These are phyloP conservation scores for Volvariella surrecta DNA, from an alignment of 1,284 basidiomycete species.

Conservation along the genomic window DNA sequence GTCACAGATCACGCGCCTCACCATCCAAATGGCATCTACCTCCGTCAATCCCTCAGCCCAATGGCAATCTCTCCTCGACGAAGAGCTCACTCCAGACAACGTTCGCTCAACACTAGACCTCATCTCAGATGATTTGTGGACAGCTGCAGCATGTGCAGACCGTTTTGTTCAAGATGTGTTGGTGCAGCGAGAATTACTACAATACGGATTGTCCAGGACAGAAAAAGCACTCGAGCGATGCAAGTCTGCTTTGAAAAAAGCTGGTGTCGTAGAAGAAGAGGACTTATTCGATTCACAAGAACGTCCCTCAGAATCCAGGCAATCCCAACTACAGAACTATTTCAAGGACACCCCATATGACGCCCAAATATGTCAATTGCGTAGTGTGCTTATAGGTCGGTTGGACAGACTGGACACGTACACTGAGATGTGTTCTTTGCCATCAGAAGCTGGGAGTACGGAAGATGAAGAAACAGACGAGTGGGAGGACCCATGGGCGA, in stretches of 20 bases:
- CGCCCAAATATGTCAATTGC: slow-evolving; percentile 54
- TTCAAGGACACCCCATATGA: slow-evolving; percentile 47
- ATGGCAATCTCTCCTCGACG: slow-evolving; percentile 51
- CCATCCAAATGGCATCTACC: slow-evolving; percentile 13
- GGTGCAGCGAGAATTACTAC: slow-evolving; percentile 48
- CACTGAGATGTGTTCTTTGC: slow-evolving; percentile 43
- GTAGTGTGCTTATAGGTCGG: slow-evolving; percentile 50
- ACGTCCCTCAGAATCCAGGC: neutral
- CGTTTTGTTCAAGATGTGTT: slow-evolving; percentile 49
- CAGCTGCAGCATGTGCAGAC: slow-evolving; percentile 62
- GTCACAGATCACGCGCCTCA: too few relatives aligned
- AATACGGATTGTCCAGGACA: slow-evolving; percentile 55
- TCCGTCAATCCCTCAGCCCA: slow-evolving; percentile 31
- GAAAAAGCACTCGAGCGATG: slow-evolving; percentile 37
- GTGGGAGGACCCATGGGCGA: slow-evolving; percentile 79
- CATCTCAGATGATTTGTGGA: slow-evolving; percentile 64
- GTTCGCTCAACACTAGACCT: slow-evolving; percentile 41
- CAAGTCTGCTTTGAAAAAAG: slow-evolving; percentile 23
- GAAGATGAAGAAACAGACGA: slow-evolving; percentile 35
- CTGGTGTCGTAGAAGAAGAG: slow-evolving; percentile 15
- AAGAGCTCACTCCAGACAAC: slow-evolving; percentile 40
- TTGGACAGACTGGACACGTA: slow-evolving; percentile 63
- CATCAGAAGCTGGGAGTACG: slow-evolving; percentile 21
- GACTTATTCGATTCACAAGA: slow-evolving; percentile 27
- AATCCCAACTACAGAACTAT: slow-evolving; percentile 27